phyloP scores from a whole-genome alignment of 1,139 yeast genomes.

The Hansenula sp. region DNA sequence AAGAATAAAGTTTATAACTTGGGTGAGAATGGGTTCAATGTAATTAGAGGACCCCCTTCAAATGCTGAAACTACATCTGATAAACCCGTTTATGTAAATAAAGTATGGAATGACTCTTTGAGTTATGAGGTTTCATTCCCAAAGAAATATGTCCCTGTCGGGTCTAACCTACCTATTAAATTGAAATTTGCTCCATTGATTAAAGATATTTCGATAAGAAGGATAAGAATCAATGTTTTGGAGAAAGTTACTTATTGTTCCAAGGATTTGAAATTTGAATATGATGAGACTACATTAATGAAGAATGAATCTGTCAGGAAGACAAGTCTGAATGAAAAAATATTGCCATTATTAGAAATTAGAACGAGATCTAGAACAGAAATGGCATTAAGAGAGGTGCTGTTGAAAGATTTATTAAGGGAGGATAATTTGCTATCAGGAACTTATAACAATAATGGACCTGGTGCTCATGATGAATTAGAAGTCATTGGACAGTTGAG shows the following conservation, averaged over 20 bases:
- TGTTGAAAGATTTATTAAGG: constrained; percentile 53
- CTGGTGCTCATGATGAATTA: constrained; percentile 8
- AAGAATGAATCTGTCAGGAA: constrained; percentile 26
- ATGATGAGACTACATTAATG: constrained; percentile 48
- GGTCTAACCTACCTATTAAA: constrained; percentile 55
- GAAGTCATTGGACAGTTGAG: constrained; percentile 30
- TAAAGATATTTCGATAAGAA: constrained; percentile 62
- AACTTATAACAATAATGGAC: constrained; percentile 32
- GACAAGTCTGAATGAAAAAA: constrained; percentile 41
- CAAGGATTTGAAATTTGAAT: constrained; percentile 49
- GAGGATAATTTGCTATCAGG: constrained; percentile 54
- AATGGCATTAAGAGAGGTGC: constrained; percentile 55
- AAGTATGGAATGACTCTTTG: constrained; percentile 78
- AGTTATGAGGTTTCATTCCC: constrained; percentile 79
- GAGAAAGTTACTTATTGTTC: constrained; percentile 72
- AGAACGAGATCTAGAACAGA: constrained; percentile 46
- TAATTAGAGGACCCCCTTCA: constrained; percentile 78
- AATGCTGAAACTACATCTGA: constrained; percentile 68
- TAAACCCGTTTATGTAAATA: constrained; percentile 78
- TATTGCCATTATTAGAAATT: constrained; percentile 57
- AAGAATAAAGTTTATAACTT: constrained; percentile 15
- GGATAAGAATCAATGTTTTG: constrained; percentile 67
- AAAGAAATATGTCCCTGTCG: constrained; percentile 68
- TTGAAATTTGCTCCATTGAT: constrained; percentile 72
- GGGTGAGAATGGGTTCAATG: constrained; percentile 24